These are phyloP conservation scores for Paramecium octaurelia DNA, from an alignment of 73 alveolate species.

Conservation along the genomic window DNA sequence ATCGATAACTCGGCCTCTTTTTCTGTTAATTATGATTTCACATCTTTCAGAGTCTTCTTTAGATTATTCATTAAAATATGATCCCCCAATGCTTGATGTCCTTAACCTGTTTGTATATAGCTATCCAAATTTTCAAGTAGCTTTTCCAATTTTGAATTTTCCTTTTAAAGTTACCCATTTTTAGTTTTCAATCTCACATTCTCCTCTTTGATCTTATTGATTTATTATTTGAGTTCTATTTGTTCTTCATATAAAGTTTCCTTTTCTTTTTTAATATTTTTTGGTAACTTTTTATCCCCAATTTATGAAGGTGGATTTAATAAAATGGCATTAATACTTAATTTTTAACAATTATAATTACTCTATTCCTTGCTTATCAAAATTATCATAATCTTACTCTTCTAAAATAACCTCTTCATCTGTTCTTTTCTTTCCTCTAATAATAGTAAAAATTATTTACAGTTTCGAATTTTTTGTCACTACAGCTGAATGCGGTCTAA, in stretches of 20 bases:
- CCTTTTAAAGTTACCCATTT: conserved; percentile 20
- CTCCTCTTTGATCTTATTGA: conserved; percentile 24
- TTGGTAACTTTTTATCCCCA: conserved; percentile 22
- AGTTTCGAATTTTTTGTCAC: background rate
- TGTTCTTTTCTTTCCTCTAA: background rate
- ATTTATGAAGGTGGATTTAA: conserved; percentile 1
- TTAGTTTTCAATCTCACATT: conserved; percentile 35
- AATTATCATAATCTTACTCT: conserved; percentile 21
- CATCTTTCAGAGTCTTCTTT: background rate
- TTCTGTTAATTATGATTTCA: background rate
- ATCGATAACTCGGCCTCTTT: background rate
- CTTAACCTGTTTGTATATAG: conserved; percentile 17
- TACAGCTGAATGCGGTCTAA: conserved; percentile 25
- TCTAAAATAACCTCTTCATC: conserved; percentile 41
- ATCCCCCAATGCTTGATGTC: conserved; percentile 39
- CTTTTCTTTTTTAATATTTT: conserved; percentile 29
- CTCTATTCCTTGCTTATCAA: conserved; percentile 22
- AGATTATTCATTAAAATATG: conserved; percentile 46
- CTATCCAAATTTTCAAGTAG: conserved; percentile 22
- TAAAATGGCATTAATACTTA: conserved; percentile 27
- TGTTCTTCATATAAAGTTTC: conserved; percentile 37
- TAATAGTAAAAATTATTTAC: background rate
- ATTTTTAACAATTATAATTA: background rate
- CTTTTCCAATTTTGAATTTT: conserved; percentile 31
- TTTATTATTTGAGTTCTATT: background rate